Conservation (phyloP, 2,329 filamentous ascomycete species). For the Penicillium sp. region DNA sequence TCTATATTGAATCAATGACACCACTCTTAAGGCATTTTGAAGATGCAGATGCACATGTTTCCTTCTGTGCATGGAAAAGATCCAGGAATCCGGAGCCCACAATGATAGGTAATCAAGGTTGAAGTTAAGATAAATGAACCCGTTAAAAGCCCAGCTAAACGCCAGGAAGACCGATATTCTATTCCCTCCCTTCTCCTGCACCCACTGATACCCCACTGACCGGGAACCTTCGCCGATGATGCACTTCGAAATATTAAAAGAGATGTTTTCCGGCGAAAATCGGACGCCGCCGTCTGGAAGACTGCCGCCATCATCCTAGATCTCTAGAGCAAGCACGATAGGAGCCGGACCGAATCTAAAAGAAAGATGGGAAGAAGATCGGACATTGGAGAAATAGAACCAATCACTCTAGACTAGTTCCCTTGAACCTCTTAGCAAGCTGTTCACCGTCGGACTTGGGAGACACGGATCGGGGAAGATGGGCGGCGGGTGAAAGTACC, state of each 20-base stretch:
- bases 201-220: not conserved
- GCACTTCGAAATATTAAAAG: not conserved
- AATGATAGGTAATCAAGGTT: not conserved
- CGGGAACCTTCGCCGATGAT: not conserved
- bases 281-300: not conserved
- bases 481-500: constrained; percentile 19
- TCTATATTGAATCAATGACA: not conserved
- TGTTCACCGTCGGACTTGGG: constrained; percentile 57
- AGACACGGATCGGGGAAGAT: constrained; percentile 42
- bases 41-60: not conserved
- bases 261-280: not conserved
- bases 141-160: not conserved
- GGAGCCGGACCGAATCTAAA: constrained; percentile 4
- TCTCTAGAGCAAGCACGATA: constrained; percentile 1
- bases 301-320: not conserved
- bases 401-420: constrained; percentile 58
- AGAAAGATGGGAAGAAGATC: constrained; percentile 14
- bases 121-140: not conserved
- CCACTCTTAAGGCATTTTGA: not conserved
- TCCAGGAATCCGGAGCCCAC: not conserved
- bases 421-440: constrained; percentile 68
- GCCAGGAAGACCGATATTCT: not conserved
- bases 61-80: not conserved
- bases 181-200: not conserved
- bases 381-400: constrained; percentile 17